Percentiles rank a stretch among this genome's conserved stretches.
phyloP scores from a whole-genome alignment of 257 asterid genomes.

The Primulina eburnea region DNA sequence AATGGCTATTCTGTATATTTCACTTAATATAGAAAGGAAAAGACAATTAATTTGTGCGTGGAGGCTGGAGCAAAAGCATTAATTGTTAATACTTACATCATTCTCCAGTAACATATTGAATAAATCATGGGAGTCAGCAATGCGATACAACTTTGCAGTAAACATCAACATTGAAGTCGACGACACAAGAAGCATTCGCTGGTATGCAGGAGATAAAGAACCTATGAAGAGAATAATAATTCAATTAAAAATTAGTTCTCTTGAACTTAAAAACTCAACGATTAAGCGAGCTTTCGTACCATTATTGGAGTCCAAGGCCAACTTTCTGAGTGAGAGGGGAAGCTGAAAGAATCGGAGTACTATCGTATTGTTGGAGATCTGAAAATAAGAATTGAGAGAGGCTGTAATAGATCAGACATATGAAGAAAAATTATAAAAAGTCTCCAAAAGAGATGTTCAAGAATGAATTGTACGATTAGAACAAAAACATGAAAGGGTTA shows the following conservation, averaged over 20 bases:
- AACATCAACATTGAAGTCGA: slow-evolving; percentile 76
- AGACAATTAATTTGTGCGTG: neutral
- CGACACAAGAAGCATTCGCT: slow-evolving; percentile 69
- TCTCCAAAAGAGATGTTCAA: neutral
- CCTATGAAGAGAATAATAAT: slow-evolving; percentile 44
- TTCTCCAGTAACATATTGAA: slow-evolving; percentile 45
- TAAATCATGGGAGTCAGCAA: slow-evolving; percentile 52
- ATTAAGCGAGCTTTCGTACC: slow-evolving; percentile 38
- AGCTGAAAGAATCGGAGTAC: slow-evolving; percentile 78
- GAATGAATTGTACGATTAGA: neutral
- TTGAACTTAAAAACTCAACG: neutral
- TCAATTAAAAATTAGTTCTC: slow-evolving; percentile 18
- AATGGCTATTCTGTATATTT: neutral
- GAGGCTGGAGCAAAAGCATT: slow-evolving; percentile 8
- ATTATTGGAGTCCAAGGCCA: slow-evolving; percentile 54
- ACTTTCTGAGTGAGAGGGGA: slow-evolving; percentile 68
- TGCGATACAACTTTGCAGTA: slow-evolving; percentile 67
- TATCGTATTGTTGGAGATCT: slow-evolving; percentile 51
- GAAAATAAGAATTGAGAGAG: slow-evolving; percentile 32
- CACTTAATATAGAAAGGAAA: neutral
- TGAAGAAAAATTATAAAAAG: neutral
- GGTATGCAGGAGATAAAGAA: slow-evolving; percentile 57
- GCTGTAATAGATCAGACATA: neutral
- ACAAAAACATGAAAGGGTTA: neutral
- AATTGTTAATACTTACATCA: slow-evolving; percentile 55